These are phyloP conservation scores for Cynanchum wilfordii DNA, from an alignment of 257 asterid genomes.

Conservation along the genomic window DNA sequence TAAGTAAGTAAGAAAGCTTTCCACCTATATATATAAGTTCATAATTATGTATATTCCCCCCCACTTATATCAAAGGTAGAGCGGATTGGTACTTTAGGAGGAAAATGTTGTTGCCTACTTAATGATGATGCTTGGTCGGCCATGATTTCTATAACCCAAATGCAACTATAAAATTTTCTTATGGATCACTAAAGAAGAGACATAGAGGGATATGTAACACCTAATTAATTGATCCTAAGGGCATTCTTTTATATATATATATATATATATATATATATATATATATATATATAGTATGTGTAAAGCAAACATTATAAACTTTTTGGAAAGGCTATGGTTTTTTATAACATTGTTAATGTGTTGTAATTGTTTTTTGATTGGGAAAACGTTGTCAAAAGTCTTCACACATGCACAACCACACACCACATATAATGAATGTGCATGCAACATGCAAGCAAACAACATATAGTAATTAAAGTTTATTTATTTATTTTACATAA, in stretches of 20 bases:
- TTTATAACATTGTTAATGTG: neutral
- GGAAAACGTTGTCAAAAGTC: neutral
- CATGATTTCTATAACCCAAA: constrained; percentile 25
- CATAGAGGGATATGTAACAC: neutral
- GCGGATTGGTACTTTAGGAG: constrained; percentile 16
- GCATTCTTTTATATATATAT: neutral
- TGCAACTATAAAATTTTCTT: neutral
- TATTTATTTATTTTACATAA: too few relatives aligned
- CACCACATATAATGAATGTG: neutral
- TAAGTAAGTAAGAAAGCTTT: constrained; percentile 13
- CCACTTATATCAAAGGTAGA: constrained; percentile 32
- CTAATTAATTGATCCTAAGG: neutral
- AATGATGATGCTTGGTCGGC: constrained; percentile 59
- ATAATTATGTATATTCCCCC: constrained; percentile 20
- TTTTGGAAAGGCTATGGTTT: constrained; percentile 3
- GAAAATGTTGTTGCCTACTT: constrained; percentile 33
- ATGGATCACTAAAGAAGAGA: constrained; percentile 7
- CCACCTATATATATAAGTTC: constrained; percentile 29
- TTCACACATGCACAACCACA: neutral
- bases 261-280: too few relatives aligned
- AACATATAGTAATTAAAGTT: neutral
- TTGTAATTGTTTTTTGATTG: neutral
- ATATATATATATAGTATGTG: neutral
- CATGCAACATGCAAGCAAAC: neutral
- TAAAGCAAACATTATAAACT: neutral